Evolutionary conservation across 768 basidiomycete genomes (phyloP).

Genomic region (Rickenella mellea): DNA sequence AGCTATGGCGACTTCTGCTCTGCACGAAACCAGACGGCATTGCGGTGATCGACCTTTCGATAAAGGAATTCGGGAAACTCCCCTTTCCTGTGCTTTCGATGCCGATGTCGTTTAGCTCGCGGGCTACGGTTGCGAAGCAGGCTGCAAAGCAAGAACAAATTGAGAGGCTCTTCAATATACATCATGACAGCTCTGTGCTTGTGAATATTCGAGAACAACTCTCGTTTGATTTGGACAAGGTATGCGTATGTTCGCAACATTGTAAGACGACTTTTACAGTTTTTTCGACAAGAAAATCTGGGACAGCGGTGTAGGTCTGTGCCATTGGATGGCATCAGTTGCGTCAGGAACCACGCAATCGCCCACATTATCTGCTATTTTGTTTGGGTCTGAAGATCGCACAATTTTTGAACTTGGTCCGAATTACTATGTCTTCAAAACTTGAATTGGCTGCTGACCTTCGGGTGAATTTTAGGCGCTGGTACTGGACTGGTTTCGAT

Average conservation of each 20-base stretch:
- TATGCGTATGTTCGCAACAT: slow-evolving; percentile 19
- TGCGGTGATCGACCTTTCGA: slow-evolving; percentile 31
- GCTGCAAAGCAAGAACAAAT: slow-evolving; percentile 58
- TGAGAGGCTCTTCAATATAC: slow-evolving; percentile 41
- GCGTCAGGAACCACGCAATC: slow-evolving; percentile 9
- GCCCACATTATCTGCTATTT: slow-evolving; percentile 18
- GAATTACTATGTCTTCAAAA: slow-evolving; percentile 8
- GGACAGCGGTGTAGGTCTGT: slow-evolving; percentile 86
- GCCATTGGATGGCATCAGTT: slow-evolving; percentile 58
- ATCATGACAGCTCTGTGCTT: no score
- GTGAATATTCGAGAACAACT: slow-evolving; percentile 61
- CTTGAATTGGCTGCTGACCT: not conserved
- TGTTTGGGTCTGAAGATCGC: slow-evolving; percentile 31
- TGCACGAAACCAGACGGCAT: slow-evolving; percentile 23
- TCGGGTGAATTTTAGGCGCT: slow-evolving; percentile 50
- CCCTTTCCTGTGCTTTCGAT: slow-evolving; percentile 62
- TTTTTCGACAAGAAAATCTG: slow-evolving; percentile 74
- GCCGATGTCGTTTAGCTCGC: slow-evolving; percentile 43
- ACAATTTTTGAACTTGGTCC: slow-evolving; percentile 65
- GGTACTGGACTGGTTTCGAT: slow-evolving; percentile 81
- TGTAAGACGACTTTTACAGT: not conserved
- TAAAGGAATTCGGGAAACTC: slow-evolving; percentile 26
- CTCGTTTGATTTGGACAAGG: slow-evolving; percentile 91
- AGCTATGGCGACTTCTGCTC: slow-evolving; percentile 60
- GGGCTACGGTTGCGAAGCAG: slow-evolving; percentile 10